Conservation (phyloP, 805 yeast genomes). For the Peterozyma xylosa region DNA sequence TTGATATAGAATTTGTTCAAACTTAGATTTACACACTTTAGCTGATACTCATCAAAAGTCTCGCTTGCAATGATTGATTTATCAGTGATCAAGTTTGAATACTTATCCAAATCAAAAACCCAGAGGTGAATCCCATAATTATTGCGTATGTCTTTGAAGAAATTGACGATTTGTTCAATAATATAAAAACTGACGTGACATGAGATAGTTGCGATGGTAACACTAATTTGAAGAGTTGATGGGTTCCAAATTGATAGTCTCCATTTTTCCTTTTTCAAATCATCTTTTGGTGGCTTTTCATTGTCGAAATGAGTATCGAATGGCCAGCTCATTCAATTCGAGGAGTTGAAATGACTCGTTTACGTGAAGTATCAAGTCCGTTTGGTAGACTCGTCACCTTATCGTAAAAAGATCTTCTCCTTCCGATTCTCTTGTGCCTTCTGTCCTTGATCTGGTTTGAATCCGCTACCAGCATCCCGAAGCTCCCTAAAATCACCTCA, state of each 20-base stretch:
- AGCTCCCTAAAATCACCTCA: too few species aligned
- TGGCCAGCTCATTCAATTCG: too few species aligned
- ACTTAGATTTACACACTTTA: conserved; percentile 55
- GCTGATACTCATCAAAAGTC: conserved; percentile 53
- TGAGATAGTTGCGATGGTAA: too few species aligned
- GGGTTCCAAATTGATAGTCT: conserved; percentile 64
- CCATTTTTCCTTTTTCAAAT: conserved; percentile 25
- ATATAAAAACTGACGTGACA: too few species aligned
- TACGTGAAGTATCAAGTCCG: too few species aligned
- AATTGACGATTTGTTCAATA: background rate
- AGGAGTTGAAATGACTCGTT: too few species aligned
- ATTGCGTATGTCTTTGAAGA: background rate
- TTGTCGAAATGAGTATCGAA: background rate
- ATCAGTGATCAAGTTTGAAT: conserved; percentile 43
- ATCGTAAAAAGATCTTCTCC: too few species aligned
- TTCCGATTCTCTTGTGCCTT: too few species aligned
- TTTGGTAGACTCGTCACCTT: too few species aligned
- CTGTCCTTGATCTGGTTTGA: too few species aligned
- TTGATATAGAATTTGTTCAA: conserved; percentile 45
- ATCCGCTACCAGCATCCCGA: too few species aligned
- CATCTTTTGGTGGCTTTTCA: background rate
- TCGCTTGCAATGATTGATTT: conserved; percentile 54
- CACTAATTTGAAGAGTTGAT: conserved; percentile 40
- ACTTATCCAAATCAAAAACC: conserved; percentile 21
- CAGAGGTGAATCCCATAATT: background rate